Conservation (phyloP, 139 green algal species). For the Desmodesmus armatus region DNA sequence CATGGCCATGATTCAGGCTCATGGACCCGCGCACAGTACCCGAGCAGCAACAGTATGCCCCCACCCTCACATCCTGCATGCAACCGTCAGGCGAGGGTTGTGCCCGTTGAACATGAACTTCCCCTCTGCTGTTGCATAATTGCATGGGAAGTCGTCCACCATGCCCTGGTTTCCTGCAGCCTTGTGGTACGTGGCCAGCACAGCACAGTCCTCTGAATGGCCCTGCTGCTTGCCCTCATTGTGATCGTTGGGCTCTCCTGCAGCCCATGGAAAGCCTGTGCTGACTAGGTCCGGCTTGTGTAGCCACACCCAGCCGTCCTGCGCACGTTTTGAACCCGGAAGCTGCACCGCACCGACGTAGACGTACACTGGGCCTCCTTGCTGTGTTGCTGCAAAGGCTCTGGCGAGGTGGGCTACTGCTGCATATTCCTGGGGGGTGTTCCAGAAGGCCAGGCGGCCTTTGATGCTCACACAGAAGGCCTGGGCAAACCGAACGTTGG, state of each 20-base stretch:
- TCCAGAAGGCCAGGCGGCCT: neutral
- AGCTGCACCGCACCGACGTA: neutral
- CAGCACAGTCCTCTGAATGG: conserved; percentile 11
- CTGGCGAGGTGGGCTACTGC: neutral
- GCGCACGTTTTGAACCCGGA: neutral
- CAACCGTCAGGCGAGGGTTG: neutral
- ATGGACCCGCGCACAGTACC: neutral
- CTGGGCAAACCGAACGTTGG: conserved; percentile 11
- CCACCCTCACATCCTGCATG: neutral
- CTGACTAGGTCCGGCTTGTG: neutral
- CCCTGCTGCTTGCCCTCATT: neutral
- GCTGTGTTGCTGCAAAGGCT: neutral
- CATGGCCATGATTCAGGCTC: too few species aligned
- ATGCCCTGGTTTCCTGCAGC: neutral
- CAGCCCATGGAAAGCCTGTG: neutral
- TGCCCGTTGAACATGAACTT: neutral
- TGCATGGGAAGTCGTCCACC: conserved; percentile 22
- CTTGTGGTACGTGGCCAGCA: conserved; percentile 14
- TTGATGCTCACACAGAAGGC: conserved; percentile 5
- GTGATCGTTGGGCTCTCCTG: conserved; percentile 16
- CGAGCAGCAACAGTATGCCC: neutral
- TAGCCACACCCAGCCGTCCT: neutral
- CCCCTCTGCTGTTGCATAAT: neutral
- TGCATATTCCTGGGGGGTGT: neutral
- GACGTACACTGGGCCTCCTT: neutral